Evolutionary conservation across 345 rosid species (phyloP).

Genomic region (Triadica sebifera): DNA sequence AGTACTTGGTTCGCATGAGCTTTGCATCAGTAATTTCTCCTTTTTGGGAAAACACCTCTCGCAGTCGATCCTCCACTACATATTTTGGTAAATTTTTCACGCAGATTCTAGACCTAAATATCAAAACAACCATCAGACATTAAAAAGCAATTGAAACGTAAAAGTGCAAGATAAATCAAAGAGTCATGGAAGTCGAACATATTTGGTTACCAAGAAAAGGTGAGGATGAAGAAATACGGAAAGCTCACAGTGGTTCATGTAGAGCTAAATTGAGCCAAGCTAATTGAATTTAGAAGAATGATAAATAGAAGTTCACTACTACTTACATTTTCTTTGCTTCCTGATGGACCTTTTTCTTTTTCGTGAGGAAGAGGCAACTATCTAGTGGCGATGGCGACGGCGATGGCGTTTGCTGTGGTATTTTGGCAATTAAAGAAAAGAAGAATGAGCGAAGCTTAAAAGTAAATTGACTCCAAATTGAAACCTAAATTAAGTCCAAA

Average conservation of each 20-base stretch:
- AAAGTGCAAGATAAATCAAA: too few relatives aligned
- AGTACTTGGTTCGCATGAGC: slow-evolving; percentile 71
- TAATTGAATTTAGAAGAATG: not conserved
- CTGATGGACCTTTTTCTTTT: not conserved
- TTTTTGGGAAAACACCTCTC: slow-evolving; percentile 65
- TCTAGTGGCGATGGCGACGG: not conserved
- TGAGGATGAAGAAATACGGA: not conserved
- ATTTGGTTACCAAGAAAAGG: not conserved
- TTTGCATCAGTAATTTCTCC: slow-evolving; percentile 83
- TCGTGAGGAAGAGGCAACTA: not conserved
- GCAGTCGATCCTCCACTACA: slow-evolving; percentile 59
- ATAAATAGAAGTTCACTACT: not conserved
- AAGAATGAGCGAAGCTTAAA: too few relatives aligned
- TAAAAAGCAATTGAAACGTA: not conserved
- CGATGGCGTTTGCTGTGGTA: not conserved
- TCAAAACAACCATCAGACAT: not conserved
- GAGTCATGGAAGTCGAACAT: too few relatives aligned
- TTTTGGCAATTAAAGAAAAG: too few relatives aligned
- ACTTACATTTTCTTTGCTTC: slow-evolving; percentile 1
- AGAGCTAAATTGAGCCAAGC: not conserved
- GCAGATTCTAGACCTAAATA: slow-evolving; percentile 71
- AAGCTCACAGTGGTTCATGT: not conserved
- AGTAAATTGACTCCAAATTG: too few relatives aligned
- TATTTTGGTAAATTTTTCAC: slow-evolving; percentile 77
- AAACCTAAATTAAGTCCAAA: not conserved